phyloP scores from a whole-genome alignment of 2,329 filamentous ascomycete genomes.

The Penicillium sp. region DNA sequence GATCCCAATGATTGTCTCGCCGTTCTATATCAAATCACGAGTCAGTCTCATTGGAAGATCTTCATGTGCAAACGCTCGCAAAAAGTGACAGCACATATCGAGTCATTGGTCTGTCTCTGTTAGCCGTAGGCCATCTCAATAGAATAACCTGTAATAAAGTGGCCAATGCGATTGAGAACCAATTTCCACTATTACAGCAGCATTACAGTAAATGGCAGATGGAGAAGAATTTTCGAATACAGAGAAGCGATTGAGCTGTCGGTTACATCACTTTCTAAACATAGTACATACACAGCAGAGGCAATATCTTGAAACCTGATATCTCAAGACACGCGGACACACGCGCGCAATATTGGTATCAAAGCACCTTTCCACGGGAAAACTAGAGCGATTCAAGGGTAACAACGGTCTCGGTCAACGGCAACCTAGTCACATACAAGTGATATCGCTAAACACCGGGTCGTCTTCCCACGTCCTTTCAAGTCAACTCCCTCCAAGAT shows the following conservation, averaged over 20 bases:
- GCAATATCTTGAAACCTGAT: conserved; percentile 19
- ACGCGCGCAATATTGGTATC: conserved; percentile 31
- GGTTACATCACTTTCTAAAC: conserved; percentile 27
- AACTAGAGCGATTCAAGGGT: conserved; percentile 3
- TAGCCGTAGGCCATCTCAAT: too few species aligned
- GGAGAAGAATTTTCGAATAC: conserved; percentile 9
- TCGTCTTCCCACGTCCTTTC: conserved; percentile 7
- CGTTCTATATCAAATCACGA: too few species aligned
- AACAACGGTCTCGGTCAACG: conserved; percentile 12
- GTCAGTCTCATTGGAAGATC: too few species aligned
- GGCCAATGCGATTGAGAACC: too few species aligned
- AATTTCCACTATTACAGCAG: too few species aligned
- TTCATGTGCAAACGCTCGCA: too few species aligned
- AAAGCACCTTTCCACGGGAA: conserved; percentile 22
- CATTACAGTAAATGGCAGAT: background rate
- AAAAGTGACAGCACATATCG: too few species aligned
- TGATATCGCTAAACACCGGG: conserved; percentile 8
- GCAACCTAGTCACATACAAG: conserved; percentile 7
- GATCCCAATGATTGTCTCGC: too few species aligned
- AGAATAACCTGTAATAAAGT: too few species aligned
- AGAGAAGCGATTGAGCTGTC: conserved; percentile 25
- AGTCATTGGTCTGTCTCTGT: too few species aligned
- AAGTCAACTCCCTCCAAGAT: conserved; percentile 5
- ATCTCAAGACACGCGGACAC: conserved; percentile 17
- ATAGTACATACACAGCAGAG: conserved; percentile 31